A percentile compares a stretch with the other conserved stretches of the same genome.
Evolutionary conservation across 768 basidiomycete genomes (phyloP).

Genomic region (Hypholoma sublateritium): DNA sequence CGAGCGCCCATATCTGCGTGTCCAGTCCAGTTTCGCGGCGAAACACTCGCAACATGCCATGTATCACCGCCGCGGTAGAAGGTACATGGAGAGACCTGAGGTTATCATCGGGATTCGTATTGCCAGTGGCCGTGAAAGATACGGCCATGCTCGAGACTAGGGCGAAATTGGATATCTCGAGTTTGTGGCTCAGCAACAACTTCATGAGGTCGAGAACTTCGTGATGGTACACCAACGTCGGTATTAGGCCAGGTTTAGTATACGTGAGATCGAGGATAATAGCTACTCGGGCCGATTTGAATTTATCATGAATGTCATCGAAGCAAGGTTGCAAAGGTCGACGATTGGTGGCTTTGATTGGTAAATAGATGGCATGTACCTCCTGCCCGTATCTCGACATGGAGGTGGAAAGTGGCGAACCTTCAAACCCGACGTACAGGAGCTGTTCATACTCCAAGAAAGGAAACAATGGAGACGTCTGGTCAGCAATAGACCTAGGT

Average conservation of each 20-base stretch:
- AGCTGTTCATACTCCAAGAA: constrained; percentile 1
- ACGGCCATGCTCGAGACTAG: constrained; percentile 11
- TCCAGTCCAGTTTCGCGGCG: constrained; percentile 25
- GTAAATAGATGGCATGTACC: neutral
- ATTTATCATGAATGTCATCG: neutral
- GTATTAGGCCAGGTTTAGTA: constrained; percentile 1
- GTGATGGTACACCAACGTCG: constrained; percentile 1
- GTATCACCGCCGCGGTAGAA: constrained; percentile 20
- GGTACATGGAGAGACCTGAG: neutral
- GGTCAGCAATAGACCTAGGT: neutral
- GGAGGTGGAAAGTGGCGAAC: neutral
- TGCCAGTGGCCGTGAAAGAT: neutral
- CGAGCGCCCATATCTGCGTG: constrained; percentile 19
- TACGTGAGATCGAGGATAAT: constrained; percentile 8
- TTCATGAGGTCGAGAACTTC: constrained; percentile 11
- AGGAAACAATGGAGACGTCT: neutral
- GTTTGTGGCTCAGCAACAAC: constrained; percentile 4
- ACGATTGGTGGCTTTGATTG: neutral
- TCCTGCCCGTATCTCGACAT: neutral
- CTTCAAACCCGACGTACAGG: neutral
- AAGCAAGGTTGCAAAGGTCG: neutral
- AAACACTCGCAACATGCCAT: constrained; percentile 29
- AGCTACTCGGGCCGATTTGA: neutral
- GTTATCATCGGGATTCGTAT: neutral
- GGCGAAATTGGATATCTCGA: constrained; percentile 9